These are phyloP conservation scores for Ascochyta lentis DNA, from an alignment of 2,329 filamentous ascomycete genomes.

Conservation along the genomic window DNA sequence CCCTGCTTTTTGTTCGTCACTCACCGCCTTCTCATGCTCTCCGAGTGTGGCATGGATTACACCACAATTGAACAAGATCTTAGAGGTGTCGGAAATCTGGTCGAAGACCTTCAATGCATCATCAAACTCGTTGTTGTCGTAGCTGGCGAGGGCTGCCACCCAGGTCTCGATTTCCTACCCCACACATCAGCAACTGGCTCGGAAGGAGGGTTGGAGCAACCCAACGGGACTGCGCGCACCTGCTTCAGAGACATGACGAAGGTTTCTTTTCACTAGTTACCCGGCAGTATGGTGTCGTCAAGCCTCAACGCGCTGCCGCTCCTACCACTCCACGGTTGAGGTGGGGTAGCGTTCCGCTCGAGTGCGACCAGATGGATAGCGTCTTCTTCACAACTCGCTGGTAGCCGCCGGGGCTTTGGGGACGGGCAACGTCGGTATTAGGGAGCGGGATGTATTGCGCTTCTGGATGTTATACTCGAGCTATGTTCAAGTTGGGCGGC, in stretches of 20 bases:
- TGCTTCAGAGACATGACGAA: constrained; percentile 59
- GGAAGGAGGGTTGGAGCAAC: constrained; percentile 17
- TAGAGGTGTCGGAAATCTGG: constrained; percentile 90
- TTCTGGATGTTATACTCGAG: constrained; percentile 24
- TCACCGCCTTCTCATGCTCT: constrained; percentile 92
- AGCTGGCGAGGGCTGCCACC: constrained; percentile 87
- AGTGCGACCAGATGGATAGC: constrained; percentile 25
- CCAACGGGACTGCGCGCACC: constrained; percentile 35
- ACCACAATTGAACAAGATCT: constrained; percentile 98
- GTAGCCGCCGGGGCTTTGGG: constrained; percentile 43
- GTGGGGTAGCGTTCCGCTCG: constrained; percentile 27
- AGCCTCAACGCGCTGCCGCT: constrained; percentile 35
- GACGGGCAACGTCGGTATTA: constrained; percentile 26
- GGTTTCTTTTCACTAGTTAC: constrained; percentile 41
- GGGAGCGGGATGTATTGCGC: constrained; percentile 17
- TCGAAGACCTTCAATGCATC: constrained; percentile 84
- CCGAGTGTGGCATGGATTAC: constrained; percentile 97
- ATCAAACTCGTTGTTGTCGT: constrained; percentile 98
- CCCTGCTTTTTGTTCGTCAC: constrained; percentile 42
- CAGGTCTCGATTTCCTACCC: constrained; percentile 96
- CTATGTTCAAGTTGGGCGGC: constrained; percentile 13
- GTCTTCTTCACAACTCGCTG: constrained; percentile 19
- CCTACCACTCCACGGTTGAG: constrained; percentile 38
- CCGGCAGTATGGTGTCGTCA: constrained; percentile 52
- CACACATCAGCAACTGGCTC: constrained; percentile 35